Evolutionary conservation across 768 basidiomycete species (phyloP).

Genomic region (Mycena galericulata): DNA sequence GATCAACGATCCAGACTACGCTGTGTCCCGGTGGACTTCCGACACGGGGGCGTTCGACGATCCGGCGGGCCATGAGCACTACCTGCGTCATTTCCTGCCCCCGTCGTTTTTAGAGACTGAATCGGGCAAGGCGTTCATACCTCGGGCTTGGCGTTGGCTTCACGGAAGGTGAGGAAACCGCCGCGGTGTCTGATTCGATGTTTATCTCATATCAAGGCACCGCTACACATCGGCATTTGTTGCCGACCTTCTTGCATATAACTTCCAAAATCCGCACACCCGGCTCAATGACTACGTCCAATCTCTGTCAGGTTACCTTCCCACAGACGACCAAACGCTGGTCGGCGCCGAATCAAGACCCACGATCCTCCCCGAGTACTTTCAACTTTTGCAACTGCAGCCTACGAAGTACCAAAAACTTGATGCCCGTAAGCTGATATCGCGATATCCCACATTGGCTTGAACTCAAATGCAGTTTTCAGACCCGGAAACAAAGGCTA

Average conservation of each 20-base stretch:
- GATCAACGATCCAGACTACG: background rate
- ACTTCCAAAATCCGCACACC: too few relatives aligned
- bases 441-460: background rate
- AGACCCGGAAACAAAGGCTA: background rate
- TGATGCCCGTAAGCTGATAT: background rate
- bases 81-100: conserved; percentile 26
- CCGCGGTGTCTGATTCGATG: too few relatives aligned
- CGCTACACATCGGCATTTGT: conserved; percentile 20
- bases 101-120: background rate
- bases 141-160: conserved; percentile 18
- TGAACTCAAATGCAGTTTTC: background rate
- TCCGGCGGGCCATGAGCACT: background rate
- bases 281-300: too few relatives aligned
- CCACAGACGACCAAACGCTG: too few relatives aligned
- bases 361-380: too few relatives aligned
- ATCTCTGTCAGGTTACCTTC: too few relatives aligned
- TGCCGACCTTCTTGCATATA: conserved; percentile 8
- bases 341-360: too few relatives aligned
- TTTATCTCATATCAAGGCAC: conserved; percentile 1
- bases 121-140: background rate
- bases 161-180: conserved; percentile 28
- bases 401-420: too few relatives aligned
- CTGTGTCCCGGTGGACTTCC: background rate
- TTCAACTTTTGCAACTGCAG: too few relatives aligned
- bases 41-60: conserved; percentile 28